phyloP scores from a whole-genome alignment of 2,329 filamentous ascomycete genomes.

The Fusarium anguioides region DNA sequence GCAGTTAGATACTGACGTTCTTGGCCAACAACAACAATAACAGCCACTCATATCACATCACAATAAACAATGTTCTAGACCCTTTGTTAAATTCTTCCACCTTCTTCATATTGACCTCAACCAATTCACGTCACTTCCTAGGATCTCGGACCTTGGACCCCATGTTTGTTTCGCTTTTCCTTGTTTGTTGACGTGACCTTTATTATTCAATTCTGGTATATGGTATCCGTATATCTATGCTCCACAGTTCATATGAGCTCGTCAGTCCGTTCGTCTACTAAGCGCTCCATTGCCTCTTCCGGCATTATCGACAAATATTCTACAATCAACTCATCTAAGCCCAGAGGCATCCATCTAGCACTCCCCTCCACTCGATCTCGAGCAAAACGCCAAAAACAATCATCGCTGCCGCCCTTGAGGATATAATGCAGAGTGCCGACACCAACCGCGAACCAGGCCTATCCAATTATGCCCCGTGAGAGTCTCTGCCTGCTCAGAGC shows the following conservation, averaged over 20 bases:
- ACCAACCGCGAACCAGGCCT: slow-evolving; percentile 22
- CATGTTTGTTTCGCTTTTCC: slow-evolving; percentile 15
- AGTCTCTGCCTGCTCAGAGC: not conserved
- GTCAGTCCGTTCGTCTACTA: slow-evolving; percentile 6
- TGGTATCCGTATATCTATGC: slow-evolving; percentile 39
- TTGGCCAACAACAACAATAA: slow-evolving; percentile 55
- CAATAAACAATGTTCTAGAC: slow-evolving; percentile 11
- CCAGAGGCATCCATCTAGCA: slow-evolving; percentile 31
- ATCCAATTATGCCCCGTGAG: slow-evolving; percentile 18
- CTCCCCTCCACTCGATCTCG: slow-evolving; percentile 17
- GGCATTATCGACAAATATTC: no score
- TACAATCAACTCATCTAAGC: slow-evolving; percentile 14
- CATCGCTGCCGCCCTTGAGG: slow-evolving; percentile 29
- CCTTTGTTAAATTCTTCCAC: not conserved
- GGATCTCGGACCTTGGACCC: not conserved
- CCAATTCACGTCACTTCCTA: not conserved
- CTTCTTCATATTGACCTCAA: not conserved
- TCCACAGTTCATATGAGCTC: slow-evolving; percentile 7
- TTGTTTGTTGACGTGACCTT: slow-evolving; percentile 8
- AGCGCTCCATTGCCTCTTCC: slow-evolving; percentile 5
- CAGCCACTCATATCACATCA: slow-evolving; percentile 6
- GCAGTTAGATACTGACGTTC: slow-evolving; percentile 85
- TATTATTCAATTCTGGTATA: slow-evolving; percentile 34
- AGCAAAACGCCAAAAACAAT: slow-evolving; percentile 30
- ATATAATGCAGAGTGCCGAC: slow-evolving; percentile 15